Base-by-base conservation (phyloP, 108 stramenopile genomes). In the Hondaea fermentalgiana region DNA sequence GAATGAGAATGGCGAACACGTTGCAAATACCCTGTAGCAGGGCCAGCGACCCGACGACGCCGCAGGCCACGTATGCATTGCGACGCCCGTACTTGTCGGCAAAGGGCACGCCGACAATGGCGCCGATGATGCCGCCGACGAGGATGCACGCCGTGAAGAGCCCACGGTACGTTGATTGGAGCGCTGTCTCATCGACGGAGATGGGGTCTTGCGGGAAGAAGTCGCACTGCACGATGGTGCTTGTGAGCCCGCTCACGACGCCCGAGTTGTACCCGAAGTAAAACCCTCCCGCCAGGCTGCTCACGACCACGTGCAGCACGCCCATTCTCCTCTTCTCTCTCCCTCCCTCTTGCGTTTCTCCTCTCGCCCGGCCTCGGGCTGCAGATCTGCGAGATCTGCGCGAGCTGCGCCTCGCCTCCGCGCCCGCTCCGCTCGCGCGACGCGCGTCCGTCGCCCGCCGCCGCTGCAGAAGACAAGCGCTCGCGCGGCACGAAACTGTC, bases 131-230 rank as follows among this genome's bases (percentile, higher is more conserved):
- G 25, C 76, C 76, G 28, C 76, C 76, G 44, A 83, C 76, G 51
- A 83, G 76, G 4, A 83, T 83, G 23, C 76, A 83, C 28, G 76
- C 76, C 51, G 76, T 83, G 23, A 83, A 83, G 49, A 83, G 76
- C 12, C 76, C 76, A 12, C 51, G 45, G 49, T 53, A 53, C 23
- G 76, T 83, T 3, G 45, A 53, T 23, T 83, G 76, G 23, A 53
- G 19, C 49, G 49, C 28, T 12, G 45, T 53, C 25, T 53, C 51
- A 6, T 83, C 76, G 6, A 47, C 76, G 25, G 64, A 69, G 64
- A 69, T 42, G 10, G 64, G 64, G 64, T 69, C 64, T 1, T 28
- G 25, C 51, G 76, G 76, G 3, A 53, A 47, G 51, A 53, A 83
- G 51, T 83, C 43, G 76, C 76, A 83, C 4, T 83, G 45, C 51